phyloP scores from a whole-genome alignment of 2,329 filamentous ascomycete species.

The Xylariaceae sp. region DNA sequence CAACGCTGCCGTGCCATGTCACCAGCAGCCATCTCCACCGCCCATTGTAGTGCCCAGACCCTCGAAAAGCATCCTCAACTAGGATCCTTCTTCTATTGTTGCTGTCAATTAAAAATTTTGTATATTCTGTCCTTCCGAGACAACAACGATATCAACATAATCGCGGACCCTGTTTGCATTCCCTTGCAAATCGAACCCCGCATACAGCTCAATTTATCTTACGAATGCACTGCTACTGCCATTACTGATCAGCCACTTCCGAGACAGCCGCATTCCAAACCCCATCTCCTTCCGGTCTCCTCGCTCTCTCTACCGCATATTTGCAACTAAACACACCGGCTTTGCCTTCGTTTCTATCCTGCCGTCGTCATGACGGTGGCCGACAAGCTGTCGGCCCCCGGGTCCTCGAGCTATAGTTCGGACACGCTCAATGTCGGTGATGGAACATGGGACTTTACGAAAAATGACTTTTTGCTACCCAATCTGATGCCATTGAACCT shows the following conservation, averaged over 20 bases:
- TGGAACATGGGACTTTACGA: constrained; percentile 76
- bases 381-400: constrained; percentile 62
- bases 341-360: constrained; percentile 17
- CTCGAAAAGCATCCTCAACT: too few relatives aligned
- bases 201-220: too few relatives aligned
- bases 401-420: constrained; percentile 69
- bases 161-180: too few relatives aligned
- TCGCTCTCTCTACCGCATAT: constrained; percentile 12
- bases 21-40: constrained; percentile 18
- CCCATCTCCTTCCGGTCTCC: constrained; percentile 13
- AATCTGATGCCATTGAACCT: constrained; percentile 74
- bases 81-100: too few relatives aligned
- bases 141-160: too few relatives aligned
- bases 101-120: too few relatives aligned
- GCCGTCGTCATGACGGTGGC: constrained; percentile 58
- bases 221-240: too few relatives aligned
- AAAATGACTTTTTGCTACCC: constrained; percentile 74
- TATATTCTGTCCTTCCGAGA: too few relatives aligned
- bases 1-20: constrained; percentile 27
- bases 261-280: not conserved
- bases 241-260: not conserved
- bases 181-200: too few relatives aligned
- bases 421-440: constrained; percentile 74
- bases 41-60: constrained; percentile 10
- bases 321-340: constrained; percentile 5